Conservation (phyloP, 1,284 basidiomycete genomes). For the Rhizopogon parksii region DNA sequence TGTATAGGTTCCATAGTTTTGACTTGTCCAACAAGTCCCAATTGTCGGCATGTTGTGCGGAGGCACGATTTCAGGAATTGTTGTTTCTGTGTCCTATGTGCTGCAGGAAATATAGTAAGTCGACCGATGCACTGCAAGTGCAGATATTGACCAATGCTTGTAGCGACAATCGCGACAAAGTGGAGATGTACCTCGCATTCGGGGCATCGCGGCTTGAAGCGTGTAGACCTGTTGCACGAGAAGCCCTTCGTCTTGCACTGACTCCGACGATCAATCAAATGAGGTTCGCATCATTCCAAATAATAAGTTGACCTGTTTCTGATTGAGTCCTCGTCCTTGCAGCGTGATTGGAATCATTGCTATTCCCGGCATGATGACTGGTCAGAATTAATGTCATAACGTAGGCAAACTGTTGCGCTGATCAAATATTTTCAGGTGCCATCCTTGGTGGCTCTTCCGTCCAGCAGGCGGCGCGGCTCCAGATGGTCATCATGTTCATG, state of each 20-base stretch:
- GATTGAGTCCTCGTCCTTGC: constrained; percentile 4
- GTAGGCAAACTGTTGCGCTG: constrained; percentile 23
- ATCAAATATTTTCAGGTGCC: constrained; percentile 81
- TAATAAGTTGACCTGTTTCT: not conserved
- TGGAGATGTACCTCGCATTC: constrained; percentile 79
- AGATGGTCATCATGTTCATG: constrained; percentile 92
- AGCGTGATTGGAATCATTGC: constrained; percentile 78
- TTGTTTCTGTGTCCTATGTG: constrained; percentile 60
- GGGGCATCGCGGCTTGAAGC: constrained; percentile 78
- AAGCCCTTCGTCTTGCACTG: constrained; percentile 72
- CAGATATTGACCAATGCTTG: not conserved
- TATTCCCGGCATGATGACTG: constrained; percentile 38
- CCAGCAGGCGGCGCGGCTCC: constrained; percentile 75
- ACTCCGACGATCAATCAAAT: constrained; percentile 80
- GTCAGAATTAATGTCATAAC: not conserved
- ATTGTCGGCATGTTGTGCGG: constrained; percentile 87
- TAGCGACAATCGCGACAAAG: constrained; percentile 76
- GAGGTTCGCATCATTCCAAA: constrained; percentile 44
- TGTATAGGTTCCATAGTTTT: not conserved
- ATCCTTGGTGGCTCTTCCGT: constrained; percentile 81
- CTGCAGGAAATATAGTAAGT: constrained; percentile 61
- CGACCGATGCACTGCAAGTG: not conserved
- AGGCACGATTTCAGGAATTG: constrained; percentile 67
- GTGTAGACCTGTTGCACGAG: constrained; percentile 66
- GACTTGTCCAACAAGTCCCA: constrained; percentile 48